Percentiles rank a stretch among this genome's conserved stretches.
phyloP scores from a whole-genome alignment of 176 grass and related monocot genomes.

The Carex myosuroides region DNA sequence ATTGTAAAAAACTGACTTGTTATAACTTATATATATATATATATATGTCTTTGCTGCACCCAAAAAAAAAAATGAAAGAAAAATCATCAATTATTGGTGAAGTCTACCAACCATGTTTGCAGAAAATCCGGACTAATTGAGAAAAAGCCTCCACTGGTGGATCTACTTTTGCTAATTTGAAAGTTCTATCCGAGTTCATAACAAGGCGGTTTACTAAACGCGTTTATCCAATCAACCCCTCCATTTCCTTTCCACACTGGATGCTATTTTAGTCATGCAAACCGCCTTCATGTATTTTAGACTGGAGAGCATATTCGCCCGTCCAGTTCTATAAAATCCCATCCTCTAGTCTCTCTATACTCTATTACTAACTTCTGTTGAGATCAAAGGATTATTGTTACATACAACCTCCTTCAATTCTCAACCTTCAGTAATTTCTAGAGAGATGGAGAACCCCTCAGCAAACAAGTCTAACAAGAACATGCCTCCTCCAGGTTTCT shows the following conservation, averaged over 20 bases:
- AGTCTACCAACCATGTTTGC: neutral
- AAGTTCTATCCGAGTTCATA: neutral
- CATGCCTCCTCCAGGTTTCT: conserved; percentile 28
- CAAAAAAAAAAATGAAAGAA: neutral
- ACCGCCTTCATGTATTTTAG: neutral
- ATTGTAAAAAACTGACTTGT: too few relatives aligned
- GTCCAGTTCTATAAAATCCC: neutral
- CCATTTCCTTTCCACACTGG: neutral
- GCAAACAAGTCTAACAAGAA: conserved; percentile 7
- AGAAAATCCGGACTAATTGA: neutral
- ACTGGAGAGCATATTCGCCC: neutral
- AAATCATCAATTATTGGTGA: neutral
- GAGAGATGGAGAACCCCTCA: conserved; percentile 24
- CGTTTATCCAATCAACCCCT: neutral
- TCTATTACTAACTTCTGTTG: neutral
- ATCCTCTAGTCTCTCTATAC: neutral
- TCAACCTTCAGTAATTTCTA: neutral
- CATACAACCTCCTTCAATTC: neutral
- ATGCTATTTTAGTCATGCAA: neutral
- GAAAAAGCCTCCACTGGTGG: neutral
- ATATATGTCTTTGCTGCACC: too few relatives aligned
- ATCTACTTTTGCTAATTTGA: neutral
- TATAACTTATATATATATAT: too few relatives aligned
- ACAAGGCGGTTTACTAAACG: neutral
- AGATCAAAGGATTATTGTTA: neutral